phyloP scores from a whole-genome alignment of 495 filamentous ascomycete species.

The Astrocystis sublimbata region DNA sequence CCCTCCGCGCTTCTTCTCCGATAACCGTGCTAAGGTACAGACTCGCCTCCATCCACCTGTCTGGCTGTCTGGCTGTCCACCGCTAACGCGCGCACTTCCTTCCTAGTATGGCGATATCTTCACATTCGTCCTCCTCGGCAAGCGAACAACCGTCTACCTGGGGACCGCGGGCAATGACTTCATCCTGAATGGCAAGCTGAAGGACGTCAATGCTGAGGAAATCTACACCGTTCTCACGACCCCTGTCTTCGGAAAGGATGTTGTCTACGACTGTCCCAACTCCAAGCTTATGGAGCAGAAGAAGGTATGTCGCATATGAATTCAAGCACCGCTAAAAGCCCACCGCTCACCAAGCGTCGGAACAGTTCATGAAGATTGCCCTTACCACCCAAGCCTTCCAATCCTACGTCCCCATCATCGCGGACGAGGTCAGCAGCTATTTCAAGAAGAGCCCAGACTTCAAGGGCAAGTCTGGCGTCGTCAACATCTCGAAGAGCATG shows the following conservation, averaged over 20 bases:
- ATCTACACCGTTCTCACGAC: slow-evolving; percentile 80
- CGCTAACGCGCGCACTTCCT: neutral
- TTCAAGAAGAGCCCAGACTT: slow-evolving; percentile 65
- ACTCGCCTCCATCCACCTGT: neutral
- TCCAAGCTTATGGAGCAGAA: slow-evolving; percentile 85
- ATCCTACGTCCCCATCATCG: slow-evolving; percentile 76
- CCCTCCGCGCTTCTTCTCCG: slow-evolving; percentile 74
- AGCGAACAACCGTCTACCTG: slow-evolving; percentile 73
- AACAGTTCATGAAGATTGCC: slow-evolving; percentile 81
- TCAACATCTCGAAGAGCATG: slow-evolving; percentile 69
- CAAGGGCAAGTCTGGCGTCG: slow-evolving; percentile 63
- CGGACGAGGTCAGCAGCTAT: slow-evolving; percentile 70
- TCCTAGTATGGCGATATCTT: slow-evolving; percentile 74
- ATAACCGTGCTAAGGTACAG: slow-evolving; percentile 67
- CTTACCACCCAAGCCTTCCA: slow-evolving; percentile 75
- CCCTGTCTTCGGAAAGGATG: slow-evolving; percentile 82
- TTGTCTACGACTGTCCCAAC: slow-evolving; percentile 87
- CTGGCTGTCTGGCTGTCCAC: slow-evolving; percentile 26
- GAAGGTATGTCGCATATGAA: slow-evolving; percentile 45
- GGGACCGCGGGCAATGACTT: slow-evolving; percentile 83
- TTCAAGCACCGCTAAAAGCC: neutral
- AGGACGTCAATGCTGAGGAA: slow-evolving; percentile 79
- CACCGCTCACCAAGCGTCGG: slow-evolving; percentile 9
- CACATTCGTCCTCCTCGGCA: slow-evolving; percentile 75
- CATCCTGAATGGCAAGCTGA: slow-evolving; percentile 81